Percentiles rank a stretch among this genome's conserved stretches.
Conservation (phyloP, 805 yeast genomes). For the Wickerhamomyces xylosicus region DNA sequence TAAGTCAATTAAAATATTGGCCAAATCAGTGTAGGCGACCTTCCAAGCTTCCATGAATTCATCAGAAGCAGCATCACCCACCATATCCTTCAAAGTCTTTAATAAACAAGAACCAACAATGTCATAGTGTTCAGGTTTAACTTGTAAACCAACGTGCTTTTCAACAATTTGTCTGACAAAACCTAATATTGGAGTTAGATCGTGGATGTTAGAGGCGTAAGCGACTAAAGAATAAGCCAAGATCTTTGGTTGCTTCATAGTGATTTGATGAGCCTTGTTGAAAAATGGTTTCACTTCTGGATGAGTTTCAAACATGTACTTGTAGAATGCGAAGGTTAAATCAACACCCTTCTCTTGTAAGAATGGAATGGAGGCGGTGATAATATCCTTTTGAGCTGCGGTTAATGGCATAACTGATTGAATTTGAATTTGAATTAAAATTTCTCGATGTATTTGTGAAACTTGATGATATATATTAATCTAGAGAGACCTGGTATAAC, state of each 20-base stretch:
- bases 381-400: conserved; percentile 22
- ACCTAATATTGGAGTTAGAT: conserved; percentile 38
- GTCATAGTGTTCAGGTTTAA: conserved; percentile 55
- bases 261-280: conserved; percentile 46
- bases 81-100: conserved; percentile 39
- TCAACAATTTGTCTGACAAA: conserved; percentile 50
- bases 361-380: conserved; percentile 44
- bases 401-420: conserved; percentile 19
- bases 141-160: conserved; percentile 58
- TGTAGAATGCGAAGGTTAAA: conserved; percentile 45
- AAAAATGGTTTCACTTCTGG: conserved; percentile 51
- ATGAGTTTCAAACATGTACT: conserved; percentile 39
- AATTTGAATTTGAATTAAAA: too few relatives aligned
- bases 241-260: conserved; percentile 49
- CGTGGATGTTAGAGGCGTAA: conserved; percentile 55
- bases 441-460: too few relatives aligned
- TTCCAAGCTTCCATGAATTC: conserved; percentile 55
- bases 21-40: conserved; percentile 53
- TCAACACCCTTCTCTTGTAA: conserved; percentile 44
- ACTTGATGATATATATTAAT: too few relatives aligned
- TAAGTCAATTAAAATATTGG: conserved; percentile 45
- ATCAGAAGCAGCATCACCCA: conserved; percentile 49
- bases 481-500: too few relatives aligned
- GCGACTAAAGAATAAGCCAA: conserved; percentile 50
- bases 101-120: conserved; percentile 50